phyloP scores from a whole-genome alignment of 2,329 filamentous ascomycete species.

The Colletotrichum tofieldiae region DNA sequence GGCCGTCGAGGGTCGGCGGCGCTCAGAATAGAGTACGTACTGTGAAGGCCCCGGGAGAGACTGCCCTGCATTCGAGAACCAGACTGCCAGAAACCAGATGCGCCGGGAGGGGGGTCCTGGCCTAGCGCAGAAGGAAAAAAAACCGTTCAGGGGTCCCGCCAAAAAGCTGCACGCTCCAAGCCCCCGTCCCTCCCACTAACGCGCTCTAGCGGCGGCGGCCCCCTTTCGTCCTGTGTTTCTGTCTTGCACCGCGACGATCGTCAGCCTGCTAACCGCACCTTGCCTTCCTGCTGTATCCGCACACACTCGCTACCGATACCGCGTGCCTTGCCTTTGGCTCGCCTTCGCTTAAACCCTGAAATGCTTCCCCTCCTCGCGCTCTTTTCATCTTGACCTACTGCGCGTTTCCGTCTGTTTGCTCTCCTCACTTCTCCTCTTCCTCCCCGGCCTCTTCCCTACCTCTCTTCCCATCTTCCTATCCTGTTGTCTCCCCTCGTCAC shows the following conservation, averaged over 20 bases:
- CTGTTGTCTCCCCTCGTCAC: slow-evolving; percentile 23
- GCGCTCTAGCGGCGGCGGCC: slow-evolving; percentile 33
- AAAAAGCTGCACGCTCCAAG: slow-evolving; percentile 28
- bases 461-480: slow-evolving; percentile 9
- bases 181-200: slow-evolving; percentile 36
- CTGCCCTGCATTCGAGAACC: not conserved
- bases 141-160: slow-evolving; percentile 34
- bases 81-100: not conserved
- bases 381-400: slow-evolving; percentile 40
- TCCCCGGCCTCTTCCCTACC: not conserved
- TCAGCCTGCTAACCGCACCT: slow-evolving; percentile 26
- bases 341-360: slow-evolving; percentile 42
- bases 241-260: slow-evolving; percentile 24
- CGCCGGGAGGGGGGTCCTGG: slow-evolving; percentile 11
- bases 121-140: slow-evolving; percentile 20
- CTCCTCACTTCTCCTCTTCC: slow-evolving; percentile 11
- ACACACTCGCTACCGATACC: not conserved
- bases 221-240: slow-evolving; percentile 36
- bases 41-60: not conserved
- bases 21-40: slow-evolving; percentile 2
- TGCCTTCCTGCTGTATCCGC: slow-evolving; percentile 11
- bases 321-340: slow-evolving; percentile 25
- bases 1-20: not conserved
- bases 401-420: slow-evolving; percentile 34
- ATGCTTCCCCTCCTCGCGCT: slow-evolving; percentile 41